Evolutionary conservation across 805 yeast genomes (phyloP), one percentile per base, ranked within the genome.

Genomic region (Ogataea chonburiensis): DNA sequence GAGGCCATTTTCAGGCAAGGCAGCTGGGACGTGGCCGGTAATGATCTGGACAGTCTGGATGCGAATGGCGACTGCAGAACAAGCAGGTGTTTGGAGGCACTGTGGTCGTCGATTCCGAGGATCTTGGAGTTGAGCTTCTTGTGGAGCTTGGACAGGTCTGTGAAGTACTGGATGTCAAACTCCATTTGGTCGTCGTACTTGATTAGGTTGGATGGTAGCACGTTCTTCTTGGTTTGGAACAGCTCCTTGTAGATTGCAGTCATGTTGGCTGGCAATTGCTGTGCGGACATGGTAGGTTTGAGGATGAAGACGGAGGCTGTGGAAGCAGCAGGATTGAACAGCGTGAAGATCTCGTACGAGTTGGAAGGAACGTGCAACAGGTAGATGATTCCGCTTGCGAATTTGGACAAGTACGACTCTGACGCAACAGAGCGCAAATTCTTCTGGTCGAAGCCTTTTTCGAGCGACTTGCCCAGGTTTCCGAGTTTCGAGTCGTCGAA

Each of bases 391-490:
- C 75, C 79, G 67, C 81, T 66, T 5, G 66, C 59, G 46, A 81
- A 76, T 23, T 69, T 61, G 32, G 66, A 61, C 45, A 87, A 61
- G 50, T 87, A 86, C 27, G 66, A 59, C 3, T 66, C 68, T 10
- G 73, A 54, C 5, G 76, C 74, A 5, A 71, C 62, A 35, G 62
- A 55, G 18, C 65, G 63, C 37, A 75, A 56, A 56, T 80, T 79
- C 33, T 75, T 75, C 38, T 74, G 53, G 10, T 82, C 77, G 59
- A 94, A 94, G 0, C 98, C 98, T 40, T 74, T 72, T 49, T 86
- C 88, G 39, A 93, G 64, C 18, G 96, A 95, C 50, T 73, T 76
- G 6, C 97, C 95, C 7, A 94, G 65, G 0, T 88, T 78, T 7
- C 97, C 96, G n/a, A 86, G 74, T 37, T 73, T 69, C 1, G 77